Conservation (phyloP, 164 flowering plant species). For the Platanus orientalis region DNA sequence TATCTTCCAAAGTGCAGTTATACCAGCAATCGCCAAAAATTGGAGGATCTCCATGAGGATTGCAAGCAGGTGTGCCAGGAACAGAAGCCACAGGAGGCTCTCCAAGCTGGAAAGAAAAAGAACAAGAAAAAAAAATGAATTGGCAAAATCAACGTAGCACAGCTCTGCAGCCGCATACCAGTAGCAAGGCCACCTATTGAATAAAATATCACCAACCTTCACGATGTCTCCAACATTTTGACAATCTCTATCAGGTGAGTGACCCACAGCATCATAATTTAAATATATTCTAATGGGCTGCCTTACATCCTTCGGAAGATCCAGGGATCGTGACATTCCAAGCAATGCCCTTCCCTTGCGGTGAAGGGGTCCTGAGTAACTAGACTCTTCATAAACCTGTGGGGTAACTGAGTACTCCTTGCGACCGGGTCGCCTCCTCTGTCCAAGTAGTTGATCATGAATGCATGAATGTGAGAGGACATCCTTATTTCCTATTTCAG, state of each 20-base stretch:
- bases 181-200: neutral
- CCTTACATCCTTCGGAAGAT: conserved; percentile 30
- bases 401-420: conserved; percentile 82
- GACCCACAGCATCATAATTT: conserved; percentile 85
- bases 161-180: neutral
- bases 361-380: conserved; percentile 23
- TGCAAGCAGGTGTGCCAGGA: conserved; percentile 65
- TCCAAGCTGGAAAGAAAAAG: conserved; percentile 58
- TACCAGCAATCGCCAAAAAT: conserved; percentile 96
- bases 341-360: conserved; percentile 57
- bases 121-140: conserved; percentile 3
- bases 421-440: conserved; percentile 78
- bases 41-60: conserved; percentile 91
- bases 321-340: conserved; percentile 17
- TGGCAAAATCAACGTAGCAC: conserved; percentile 5
- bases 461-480: conserved; percentile 86
- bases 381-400: conserved; percentile 50
- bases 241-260: conserved; percentile 72
- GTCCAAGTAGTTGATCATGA: conserved; percentile 91
- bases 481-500: conserved; percentile 33
- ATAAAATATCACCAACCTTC: conserved; percentile 54
- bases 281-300: conserved; percentile 68
- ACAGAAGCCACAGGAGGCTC: conserved; percentile 65
- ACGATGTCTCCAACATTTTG: conserved; percentile 67
- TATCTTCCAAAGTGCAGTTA: conserved; percentile 90